Percentiles rank a stretch among this genome's conserved stretches.
phyloP scores from a whole-genome alignment of 2,329 filamentous ascomycete genomes.

The Trichophaea hybrida region DNA sequence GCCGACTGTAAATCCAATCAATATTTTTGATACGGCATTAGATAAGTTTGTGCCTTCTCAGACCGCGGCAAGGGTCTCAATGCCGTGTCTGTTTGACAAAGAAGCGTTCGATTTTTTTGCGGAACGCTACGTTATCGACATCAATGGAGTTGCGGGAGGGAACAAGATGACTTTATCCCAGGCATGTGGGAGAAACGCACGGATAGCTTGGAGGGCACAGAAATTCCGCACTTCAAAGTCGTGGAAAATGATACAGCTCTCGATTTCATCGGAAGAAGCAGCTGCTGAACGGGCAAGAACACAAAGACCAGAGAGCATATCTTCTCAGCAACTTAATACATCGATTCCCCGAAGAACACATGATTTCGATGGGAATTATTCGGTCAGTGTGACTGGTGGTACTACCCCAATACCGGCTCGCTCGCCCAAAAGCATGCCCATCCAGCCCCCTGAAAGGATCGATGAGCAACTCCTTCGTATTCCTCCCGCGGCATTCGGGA shows the following conservation, averaged over 20 bases:
- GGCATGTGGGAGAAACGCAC: conserved; percentile 24
- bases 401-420: conserved; percentile 20
- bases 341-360: conserved; percentile 15
- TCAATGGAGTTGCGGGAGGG: conserved; percentile 16
- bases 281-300: conserved; percentile 12
- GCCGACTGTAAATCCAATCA: conserved; percentile 14
- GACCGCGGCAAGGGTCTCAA: conserved; percentile 21
- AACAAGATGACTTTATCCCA: conserved; percentile 17
- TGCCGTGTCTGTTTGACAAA: conserved; percentile 23
- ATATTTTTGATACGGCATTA: conserved; percentile 21
- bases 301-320: conserved; percentile 11
- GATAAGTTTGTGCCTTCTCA: conserved; percentile 24
- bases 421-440: conserved; percentile 11
- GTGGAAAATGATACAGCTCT: conserved; percentile 25
- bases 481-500: conserved; percentile 24
- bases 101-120: conserved; percentile 24
- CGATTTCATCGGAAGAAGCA: conserved; percentile 20
- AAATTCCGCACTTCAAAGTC: conserved; percentile 25
- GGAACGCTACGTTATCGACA: conserved; percentile 20
- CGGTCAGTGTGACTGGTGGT: conserved; percentile 11
- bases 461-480: conserved; percentile 21
- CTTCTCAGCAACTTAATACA: conserved; percentile 4
- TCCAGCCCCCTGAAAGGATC: conserved; percentile 10
- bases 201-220: conserved; percentile 21
- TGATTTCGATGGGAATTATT: conserved; percentile 13